A percentile compares a stretch with the other conserved stretches of the same genome.
phyloP scores from a whole-genome alignment of 352 stramenopile genomes.

The Globisporangium barbulae region DNA sequence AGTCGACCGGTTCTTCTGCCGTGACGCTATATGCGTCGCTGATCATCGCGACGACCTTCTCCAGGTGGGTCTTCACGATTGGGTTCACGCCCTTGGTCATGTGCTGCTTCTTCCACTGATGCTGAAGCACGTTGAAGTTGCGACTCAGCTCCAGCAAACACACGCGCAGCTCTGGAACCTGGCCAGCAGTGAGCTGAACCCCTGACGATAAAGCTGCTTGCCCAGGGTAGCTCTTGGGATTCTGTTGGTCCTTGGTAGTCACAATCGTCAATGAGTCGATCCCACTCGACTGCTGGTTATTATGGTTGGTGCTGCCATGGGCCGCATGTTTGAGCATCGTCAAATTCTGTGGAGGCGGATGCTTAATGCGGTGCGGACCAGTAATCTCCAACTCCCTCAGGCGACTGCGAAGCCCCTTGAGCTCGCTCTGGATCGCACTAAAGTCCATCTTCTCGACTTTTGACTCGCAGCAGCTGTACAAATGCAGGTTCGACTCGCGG shows the following conservation, averaged over 20 bases:
- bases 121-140: conserved; percentile 65
- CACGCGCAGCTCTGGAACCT: conserved; percentile 68
- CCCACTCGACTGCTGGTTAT: background rate
- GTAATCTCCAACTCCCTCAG: conserved; percentile 30
- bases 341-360: conserved; percentile 3
- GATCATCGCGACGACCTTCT: conserved; percentile 63
- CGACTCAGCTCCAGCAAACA: conserved; percentile 67
- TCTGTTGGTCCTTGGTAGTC: conserved; percentile 4
- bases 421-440: conserved; percentile 37
- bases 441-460: conserved; percentile 61
- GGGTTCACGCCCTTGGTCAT: conserved; percentile 36
- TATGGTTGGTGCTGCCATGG: background rate
- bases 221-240: conserved; percentile 1
- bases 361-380: conserved; percentile 1
- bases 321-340: background rate
- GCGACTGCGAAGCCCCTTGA: conserved; percentile 41
- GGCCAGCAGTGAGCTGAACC: conserved; percentile 25
- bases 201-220: background rate
- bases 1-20: conserved; percentile 54
- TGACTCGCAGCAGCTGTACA: conserved; percentile 62
- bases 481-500: conserved; percentile 54
- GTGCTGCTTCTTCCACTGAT: conserved; percentile 47
- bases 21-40: conserved; percentile 69
- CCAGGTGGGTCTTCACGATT: conserved; percentile 59
- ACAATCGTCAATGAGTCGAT: conserved; percentile 11